Evolutionary conservation across 2,329 filamentous ascomycete genomes (phyloP), one percentile per base, ranked within the genome.

Genomic region (Alternaria sp.): DNA sequence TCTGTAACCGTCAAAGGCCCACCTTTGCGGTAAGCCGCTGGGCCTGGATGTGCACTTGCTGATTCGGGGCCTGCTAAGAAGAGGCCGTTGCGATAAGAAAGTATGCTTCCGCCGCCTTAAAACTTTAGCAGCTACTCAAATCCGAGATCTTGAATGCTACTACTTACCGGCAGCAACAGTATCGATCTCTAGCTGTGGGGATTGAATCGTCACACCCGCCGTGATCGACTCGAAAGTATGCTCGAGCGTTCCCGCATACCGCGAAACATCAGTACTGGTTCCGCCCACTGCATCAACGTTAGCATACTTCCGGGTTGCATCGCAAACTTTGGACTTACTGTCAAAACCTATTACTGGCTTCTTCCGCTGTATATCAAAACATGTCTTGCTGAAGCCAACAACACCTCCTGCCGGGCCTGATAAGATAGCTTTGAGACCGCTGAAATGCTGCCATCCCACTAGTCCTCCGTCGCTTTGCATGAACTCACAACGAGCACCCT

Each of bases 21-120:
- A 8, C 77, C 77, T 66, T 79, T 79, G 0, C 77, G 63, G 51
- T 79, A 79, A 19, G 69, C 76, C 4, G 73, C 77, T 26, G 77
- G 77, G 6, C 77, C 76, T 8, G 77, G 77, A 59, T 79, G 73
- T 69, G 82, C 40, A 79, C 71, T 43, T 81, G 77, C 73, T 15
- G 67, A 69, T 57, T 73, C 71, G 12, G 71, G 71, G 13, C 71
- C 71, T 4, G 63, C 71, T 3, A 64, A 50, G 55, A 73, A 72
- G 15, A 73, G 61, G 4, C 72, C 71, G 52, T 75, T 75, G n/a
- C 61, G 59, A 23, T 64, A 72, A 1, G 66, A 66, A 8, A 77
- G 60, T 6, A 84, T 83, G 1, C 81, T 83, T 7, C 84, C 84
- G 40, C 84, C 84, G 4, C 83, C 67, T 66, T 3, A 17, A 8